Percentiles rank a stretch among this genome's conserved stretches.
phyloP scores from a whole-genome alignment of 2,329 filamentous ascomycete species.

The Ceratocystis harringtonii region DNA sequence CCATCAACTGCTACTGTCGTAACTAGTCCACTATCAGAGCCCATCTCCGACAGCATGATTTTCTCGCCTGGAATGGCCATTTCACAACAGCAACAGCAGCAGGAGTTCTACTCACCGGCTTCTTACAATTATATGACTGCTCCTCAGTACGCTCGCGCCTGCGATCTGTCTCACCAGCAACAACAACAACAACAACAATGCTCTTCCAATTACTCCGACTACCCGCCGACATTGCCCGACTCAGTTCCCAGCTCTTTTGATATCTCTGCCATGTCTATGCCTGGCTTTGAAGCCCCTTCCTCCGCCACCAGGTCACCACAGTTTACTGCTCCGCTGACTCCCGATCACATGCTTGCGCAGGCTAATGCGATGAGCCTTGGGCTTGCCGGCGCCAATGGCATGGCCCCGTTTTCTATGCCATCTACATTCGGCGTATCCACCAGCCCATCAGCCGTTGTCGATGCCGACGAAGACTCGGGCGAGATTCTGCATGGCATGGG shows the following conservation, averaged over 20 bases:
- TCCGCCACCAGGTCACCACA: conserved; percentile 3
- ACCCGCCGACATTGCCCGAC: conserved; percentile 7
- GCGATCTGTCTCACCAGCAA: conserved; percentile 1
- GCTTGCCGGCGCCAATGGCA: not conserved
- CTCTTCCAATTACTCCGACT: conserved; percentile 2
- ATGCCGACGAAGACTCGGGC: conserved; percentile 44
- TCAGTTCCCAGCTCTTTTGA: conserved; percentile 11
- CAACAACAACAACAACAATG: conserved; percentile 9
- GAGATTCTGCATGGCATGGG: conserved; percentile 73
- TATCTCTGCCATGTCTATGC: conserved; percentile 1
- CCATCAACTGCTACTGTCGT: not conserved
- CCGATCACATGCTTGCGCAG: conserved; percentile 2
- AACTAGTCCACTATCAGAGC: conserved; percentile 2
- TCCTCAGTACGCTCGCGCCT: not conserved
- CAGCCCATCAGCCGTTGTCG: conserved; percentile 21
- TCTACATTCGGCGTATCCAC: not conserved
- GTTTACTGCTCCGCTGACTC: conserved; percentile 8
- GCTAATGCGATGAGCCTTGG: not conserved
- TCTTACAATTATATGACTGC: not conserved
- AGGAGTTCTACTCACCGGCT: conserved; percentile 5
- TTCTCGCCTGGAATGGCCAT: conserved; percentile 12
- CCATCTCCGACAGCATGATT: conserved; percentile 8
- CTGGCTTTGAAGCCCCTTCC: conserved; percentile 7
- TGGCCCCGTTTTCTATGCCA: not conserved
- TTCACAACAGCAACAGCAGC: not conserved